Percentiles rank a stretch among this genome's conserved stretches.
Evolutionary conservation across 139 green algal species (phyloP).

Genomic region (Chlorokybus atmophyticus): DNA sequence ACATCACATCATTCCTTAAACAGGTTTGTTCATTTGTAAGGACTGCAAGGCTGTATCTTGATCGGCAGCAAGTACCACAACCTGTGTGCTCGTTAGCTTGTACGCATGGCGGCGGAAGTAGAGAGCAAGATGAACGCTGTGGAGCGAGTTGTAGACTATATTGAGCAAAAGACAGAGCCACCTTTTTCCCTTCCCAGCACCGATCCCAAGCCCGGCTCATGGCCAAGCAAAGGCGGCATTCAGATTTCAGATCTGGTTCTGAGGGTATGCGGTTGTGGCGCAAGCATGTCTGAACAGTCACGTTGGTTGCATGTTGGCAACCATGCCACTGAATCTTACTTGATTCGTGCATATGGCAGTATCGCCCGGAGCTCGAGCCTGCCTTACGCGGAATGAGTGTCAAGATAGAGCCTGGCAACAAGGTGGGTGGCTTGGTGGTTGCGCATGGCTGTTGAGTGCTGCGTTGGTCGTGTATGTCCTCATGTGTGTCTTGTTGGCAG

Average conservation of each 20-base stretch:
- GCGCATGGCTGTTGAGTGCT: too few relatives aligned
- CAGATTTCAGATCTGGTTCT: conserved; percentile 43
- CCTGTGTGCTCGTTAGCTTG: background rate
- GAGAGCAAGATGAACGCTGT: conserved; percentile 10
- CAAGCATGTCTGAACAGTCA: too few relatives aligned
- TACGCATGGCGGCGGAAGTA: conserved; percentile 8
- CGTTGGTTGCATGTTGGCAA: too few relatives aligned
- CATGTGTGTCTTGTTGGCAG: too few relatives aligned
- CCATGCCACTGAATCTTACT: too few relatives aligned
- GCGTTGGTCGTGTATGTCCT: too few relatives aligned
- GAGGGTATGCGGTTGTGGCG: too few relatives aligned
- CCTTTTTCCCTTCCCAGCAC: background rate
- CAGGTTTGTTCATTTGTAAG: too few relatives aligned
- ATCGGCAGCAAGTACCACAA: too few relatives aligned
- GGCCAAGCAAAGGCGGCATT: conserved; percentile 45
- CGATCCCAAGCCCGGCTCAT: conserved; percentile 13
- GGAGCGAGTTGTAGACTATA: background rate
- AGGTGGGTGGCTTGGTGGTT: conserved; percentile 55
- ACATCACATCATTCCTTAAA: conserved; percentile 10
- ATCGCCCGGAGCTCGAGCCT: conserved; percentile 55
- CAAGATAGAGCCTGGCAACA: conserved; percentile 39
- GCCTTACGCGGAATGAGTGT: conserved; percentile 42
- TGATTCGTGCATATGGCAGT: too few relatives aligned
- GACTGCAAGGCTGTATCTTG: too few relatives aligned
- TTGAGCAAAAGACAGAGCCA: background rate